Percentiles rank a stretch among this genome's conserved stretches.
Conservation (phyloP, 1,284 basidiomycete species). For the Apiotrichum gamsii region DNA sequence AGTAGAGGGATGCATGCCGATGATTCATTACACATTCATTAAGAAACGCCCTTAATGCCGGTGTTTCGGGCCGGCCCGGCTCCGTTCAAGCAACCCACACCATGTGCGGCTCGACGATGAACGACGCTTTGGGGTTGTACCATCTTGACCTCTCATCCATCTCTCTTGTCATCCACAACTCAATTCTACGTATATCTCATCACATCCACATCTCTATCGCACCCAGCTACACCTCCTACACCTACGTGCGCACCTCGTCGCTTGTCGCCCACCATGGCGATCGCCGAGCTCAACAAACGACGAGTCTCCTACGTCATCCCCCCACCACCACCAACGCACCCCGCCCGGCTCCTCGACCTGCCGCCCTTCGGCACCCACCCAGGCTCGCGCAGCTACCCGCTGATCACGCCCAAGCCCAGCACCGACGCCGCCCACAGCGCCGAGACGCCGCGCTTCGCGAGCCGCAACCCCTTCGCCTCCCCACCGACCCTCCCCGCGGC, state of each 20-base stretch:
- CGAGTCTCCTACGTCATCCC: conserved; percentile 83
- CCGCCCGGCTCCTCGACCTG: conserved; percentile 62
- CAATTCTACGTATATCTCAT: too few species aligned
- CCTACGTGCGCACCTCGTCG: too few species aligned
- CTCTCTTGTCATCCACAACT: too few species aligned
- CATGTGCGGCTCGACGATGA: too few species aligned
- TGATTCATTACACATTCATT: too few species aligned
- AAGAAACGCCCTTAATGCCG: too few species aligned
- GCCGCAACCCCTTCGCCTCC: conserved; percentile 9
- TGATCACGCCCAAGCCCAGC: conserved; percentile 53
- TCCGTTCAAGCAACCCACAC: too few species aligned
- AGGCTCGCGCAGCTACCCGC: conserved; percentile 54
- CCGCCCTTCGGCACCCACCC: conserved; percentile 58
- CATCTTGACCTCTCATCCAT: too few species aligned
- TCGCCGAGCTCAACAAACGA: conserved; percentile 33
- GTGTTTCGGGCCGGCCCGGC: too few species aligned
- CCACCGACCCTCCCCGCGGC: conserved; percentile 5
- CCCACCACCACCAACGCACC: conserved; percentile 53
- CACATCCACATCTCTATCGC: not conserved
- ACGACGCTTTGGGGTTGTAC: too few species aligned
- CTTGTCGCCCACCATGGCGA: conserved; percentile 5
- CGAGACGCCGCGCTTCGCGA: conserved; percentile 24
- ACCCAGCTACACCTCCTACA: too few species aligned
- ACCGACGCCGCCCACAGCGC: conserved; percentile 12
- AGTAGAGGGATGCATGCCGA: too few species aligned